phyloP scores from a whole-genome alignment of 2,329 filamentous ascomycete genomes.

The Beauveria varroae region DNA sequence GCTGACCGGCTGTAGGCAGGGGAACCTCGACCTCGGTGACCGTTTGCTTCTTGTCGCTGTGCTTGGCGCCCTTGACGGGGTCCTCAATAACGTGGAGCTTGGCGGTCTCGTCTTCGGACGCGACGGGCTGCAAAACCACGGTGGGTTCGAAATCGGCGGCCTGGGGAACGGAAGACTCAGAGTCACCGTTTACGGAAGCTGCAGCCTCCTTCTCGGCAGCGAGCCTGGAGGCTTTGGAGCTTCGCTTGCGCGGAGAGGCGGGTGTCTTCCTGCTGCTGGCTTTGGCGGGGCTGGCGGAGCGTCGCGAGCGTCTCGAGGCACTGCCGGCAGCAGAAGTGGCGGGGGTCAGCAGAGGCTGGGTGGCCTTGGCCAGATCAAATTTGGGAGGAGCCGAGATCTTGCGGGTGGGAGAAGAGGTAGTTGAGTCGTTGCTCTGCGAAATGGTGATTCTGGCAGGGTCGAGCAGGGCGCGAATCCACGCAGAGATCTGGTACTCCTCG shows the following conservation, averaged over 20 bases:
- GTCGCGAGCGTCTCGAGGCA: slow-evolving; percentile 42
- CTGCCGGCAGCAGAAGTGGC: slow-evolving; percentile 33
- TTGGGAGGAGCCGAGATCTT: slow-evolving; percentile 75
- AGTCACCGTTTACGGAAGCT: slow-evolving; percentile 24
- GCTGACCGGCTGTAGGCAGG: slow-evolving; percentile 46
- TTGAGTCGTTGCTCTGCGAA: neutral
- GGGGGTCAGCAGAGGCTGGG: slow-evolving; percentile 40
- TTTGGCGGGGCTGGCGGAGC: slow-evolving; percentile 53
- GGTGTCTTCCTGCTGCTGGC: slow-evolving; percentile 32
- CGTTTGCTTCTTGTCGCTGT: slow-evolving; percentile 62
- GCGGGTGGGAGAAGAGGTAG: slow-evolving; percentile 59
- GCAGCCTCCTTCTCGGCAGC: slow-evolving; percentile 26
- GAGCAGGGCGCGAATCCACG: slow-evolving; percentile 89
- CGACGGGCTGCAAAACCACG: slow-evolving; percentile 39
- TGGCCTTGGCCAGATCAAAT: slow-evolving; percentile 51
- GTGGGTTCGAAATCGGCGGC: slow-evolving; percentile 43
- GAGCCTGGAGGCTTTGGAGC: slow-evolving; percentile 34
- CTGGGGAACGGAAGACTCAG: slow-evolving; percentile 34
- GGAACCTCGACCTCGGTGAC: slow-evolving; percentile 72
- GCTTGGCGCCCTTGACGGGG: slow-evolving; percentile 44
- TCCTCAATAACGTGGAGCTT: slow-evolving; percentile 65
- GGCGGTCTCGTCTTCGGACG: slow-evolving; percentile 51
- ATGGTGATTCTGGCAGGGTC: slow-evolving; percentile 73
- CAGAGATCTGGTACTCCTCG: slow-evolving; percentile 74
- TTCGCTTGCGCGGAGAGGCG: slow-evolving; percentile 49